These are phyloP conservation scores for Erodium texanum DNA, from an alignment of 441 rosid species.

Conservation along the genomic window DNA sequence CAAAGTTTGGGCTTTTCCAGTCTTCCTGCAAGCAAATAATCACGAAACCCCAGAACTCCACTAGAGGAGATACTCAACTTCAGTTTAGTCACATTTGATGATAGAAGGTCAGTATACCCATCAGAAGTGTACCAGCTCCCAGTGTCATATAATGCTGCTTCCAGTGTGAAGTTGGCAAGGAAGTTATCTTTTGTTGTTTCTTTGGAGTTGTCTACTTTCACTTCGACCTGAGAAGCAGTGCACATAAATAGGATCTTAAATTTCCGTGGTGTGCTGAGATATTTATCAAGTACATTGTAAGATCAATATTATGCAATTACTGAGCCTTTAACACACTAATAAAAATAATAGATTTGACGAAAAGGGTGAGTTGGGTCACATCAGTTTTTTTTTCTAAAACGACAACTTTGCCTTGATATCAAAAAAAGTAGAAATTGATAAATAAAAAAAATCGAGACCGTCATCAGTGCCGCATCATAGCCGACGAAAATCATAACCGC, in stretches of 20 bases:
- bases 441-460: no score
- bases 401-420: no score
- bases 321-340: background rate
- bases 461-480: no score
- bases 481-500: no score
- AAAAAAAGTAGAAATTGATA: no score
- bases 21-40: slow-evolving; percentile 64
- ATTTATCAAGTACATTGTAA: slow-evolving; percentile 9
- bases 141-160: slow-evolving; percentile 72
- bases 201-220: slow-evolving; percentile 55
- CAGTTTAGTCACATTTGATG: slow-evolving; percentile 54
- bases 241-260: slow-evolving; percentile 11
- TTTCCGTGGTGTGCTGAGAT: background rate
- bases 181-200: slow-evolving; percentile 44
- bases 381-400: no score
- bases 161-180: slow-evolving; percentile 51
- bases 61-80: slow-evolving; percentile 38
- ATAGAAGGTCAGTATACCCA: slow-evolving; percentile 37
- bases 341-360: no score
- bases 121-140: slow-evolving; percentile 50
- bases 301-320: slow-evolving; percentile 9
- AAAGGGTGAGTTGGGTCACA: no score
- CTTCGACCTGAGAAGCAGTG: slow-evolving; percentile 60
- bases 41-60: slow-evolving; percentile 53
- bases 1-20: slow-evolving; percentile 80